Evolutionary conservation across 2,329 filamentous ascomycete species (phyloP), one percentile per base, ranked within the genome.

Genomic region (Calonectria montana): DNA sequence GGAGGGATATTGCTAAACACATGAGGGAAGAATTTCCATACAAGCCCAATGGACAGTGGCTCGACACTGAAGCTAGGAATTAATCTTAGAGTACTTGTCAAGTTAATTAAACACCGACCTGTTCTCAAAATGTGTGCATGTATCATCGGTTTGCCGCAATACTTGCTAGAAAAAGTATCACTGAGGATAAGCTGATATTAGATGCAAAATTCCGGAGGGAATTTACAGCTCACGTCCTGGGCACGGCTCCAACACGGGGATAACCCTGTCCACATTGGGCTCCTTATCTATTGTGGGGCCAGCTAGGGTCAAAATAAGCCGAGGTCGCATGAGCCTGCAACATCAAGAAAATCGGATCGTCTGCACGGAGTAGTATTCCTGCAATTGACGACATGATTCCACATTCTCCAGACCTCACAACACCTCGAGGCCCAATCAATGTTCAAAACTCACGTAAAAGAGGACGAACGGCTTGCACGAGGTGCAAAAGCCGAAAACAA

Each of bases 1-100:
- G 65, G 41, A 48, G 53, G 41, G 65, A 67, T 9, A 67, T 67
- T n/a, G 65, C 65, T 4, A 48, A 61, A 16, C 53, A 61, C 8
- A 61, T 67, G 53, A 67, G 53, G 53, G 39, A 48, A 18, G 47
- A 62, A 27, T 48, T 61, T 16, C 65, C 65, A 5, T 67, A 67
- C 27, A 39, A 62, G 18, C 57, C 57, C 12, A n/a, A 62, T 23
- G 39, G 57, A 15, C 27, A 27, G 18, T 62, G 57, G 57, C 15
- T 43, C 6, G 23, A 41, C 4, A n/a, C 23, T 4, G 23, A 62
- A 45, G 37, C 12, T 16, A 8, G 21, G 9, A 25, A 13, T 8
- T 31, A 15, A 16, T 3, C 37, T n/a, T 45, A 45, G 16, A 45
- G 5, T 31, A 8, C 1, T 10, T 29, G 25, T 2, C 1, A 3